A percentile compares a stretch with the other conserved stretches of the same genome.
Evolutionary conservation across 768 basidiomycete genomes (phyloP).

Genomic region (Zangia roseola): DNA sequence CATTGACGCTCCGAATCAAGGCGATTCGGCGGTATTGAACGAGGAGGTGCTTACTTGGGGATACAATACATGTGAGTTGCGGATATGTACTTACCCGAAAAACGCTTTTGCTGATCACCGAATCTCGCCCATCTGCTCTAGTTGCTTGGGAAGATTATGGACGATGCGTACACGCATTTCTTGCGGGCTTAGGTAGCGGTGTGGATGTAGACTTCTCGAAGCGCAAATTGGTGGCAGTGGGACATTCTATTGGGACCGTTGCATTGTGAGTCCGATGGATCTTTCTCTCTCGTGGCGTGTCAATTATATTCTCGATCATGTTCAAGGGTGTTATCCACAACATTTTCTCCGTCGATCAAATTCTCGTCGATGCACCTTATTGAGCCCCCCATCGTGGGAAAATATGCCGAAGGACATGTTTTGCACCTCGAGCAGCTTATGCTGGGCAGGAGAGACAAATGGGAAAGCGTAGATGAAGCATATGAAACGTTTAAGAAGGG

Average conservation of each 20-base stretch:
- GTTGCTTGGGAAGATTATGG: constrained; percentile 6
- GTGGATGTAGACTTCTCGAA: constrained; percentile 8
- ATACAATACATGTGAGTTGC: background rate
- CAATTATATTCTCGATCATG: background rate
- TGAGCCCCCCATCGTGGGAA: background rate
- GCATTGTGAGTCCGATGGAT: background rate
- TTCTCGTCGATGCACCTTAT: constrained; percentile 9
- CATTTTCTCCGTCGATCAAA: constrained; percentile 1
- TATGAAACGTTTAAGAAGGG: background rate
- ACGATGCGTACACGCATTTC: constrained; percentile 5
- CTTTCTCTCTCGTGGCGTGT: background rate
- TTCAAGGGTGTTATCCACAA: background rate
- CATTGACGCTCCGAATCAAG: constrained; percentile 7
- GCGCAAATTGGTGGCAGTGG: background rate
- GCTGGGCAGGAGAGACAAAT: background rate
- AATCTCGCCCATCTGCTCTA: background rate
- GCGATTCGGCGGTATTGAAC: constrained; percentile 11
- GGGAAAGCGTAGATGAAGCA: background rate
- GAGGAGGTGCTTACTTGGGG: constrained; percentile 5
- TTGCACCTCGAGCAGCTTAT: background rate
- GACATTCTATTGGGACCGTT: background rate
- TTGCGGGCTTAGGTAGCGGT: background rate
- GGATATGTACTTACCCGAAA: too few relatives aligned
- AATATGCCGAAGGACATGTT: background rate
- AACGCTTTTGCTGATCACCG: background rate